Evolutionary conservation across 352 stramenopile genomes (phyloP), one percentile per base, ranked within the genome.

Genomic region (Globisporangium camurandrum): DNA sequence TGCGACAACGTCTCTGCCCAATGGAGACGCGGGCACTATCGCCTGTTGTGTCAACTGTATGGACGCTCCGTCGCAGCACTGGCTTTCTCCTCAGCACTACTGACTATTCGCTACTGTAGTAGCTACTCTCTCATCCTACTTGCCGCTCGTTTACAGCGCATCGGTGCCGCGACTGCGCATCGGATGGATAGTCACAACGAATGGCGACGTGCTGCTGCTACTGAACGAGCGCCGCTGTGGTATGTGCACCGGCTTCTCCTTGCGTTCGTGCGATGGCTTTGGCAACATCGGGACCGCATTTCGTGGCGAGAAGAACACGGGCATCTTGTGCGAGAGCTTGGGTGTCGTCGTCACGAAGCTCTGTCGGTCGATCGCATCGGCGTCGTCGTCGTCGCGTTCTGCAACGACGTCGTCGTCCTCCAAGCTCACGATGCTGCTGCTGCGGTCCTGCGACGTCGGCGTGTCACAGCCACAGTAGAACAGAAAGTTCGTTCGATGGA

Each of bases 381-480:
- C 24, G 51, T 51, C 46, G n/a, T 30, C 24, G 20, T 10, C 24
- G 24, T 59, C 52, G 5, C 26, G 45, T 4, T 26, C 45, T 16
- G 50, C 51, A 34, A 41, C 51, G 22, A 44, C 43, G n/a, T 44
- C 53, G 7, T 46, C 28, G 36, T 63, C 66, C 26, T 60, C 59
- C 19, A 66, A 71, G 33, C 69, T 66, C 45, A 62, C 60, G 27
- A 69, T 64, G 23, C 53, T 34, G 28, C 53, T 26, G 4, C 49
- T 70, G 5, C 66, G 67, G 19, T 52, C 41, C n/a, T n/a, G n/a
- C 28, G 69, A 72, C 37, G 51, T 67, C 17, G 64, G 65, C 8
- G 69, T 75, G 49, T 77, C 69, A 30, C 50, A 73, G 5, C 69
- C 69, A 20, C 69, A 70, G 54, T 81, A 81, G 43, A 81, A 81